Evolutionary conservation across 78 protist species (phyloP), one percentile per base, ranked within the genome.

Genomic region (Pigoraptor vietnamica): DNA sequence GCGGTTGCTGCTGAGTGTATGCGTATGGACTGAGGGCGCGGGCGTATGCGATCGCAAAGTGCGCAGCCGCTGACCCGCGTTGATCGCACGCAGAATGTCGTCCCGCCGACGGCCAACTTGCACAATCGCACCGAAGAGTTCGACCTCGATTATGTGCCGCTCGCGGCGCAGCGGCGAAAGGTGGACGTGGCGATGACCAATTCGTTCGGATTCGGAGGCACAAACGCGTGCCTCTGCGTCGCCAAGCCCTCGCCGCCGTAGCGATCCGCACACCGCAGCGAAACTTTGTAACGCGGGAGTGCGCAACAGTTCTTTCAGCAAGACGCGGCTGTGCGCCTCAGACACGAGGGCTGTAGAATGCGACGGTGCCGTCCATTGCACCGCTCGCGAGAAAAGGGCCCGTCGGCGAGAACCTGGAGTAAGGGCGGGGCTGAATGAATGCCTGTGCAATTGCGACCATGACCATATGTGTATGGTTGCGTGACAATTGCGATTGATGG

Each of bases 121-220:
- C 91, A 95, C 0, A 40, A 91, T 39, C 67, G 90, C 24, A 39
- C 39, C 34, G 84, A 89, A 23, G 86, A 55, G 21, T 84, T 86
- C n/a, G 86, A 89, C 40, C 87, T 93, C 32, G 90, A 93, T 34
- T 84, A 90, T 24, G 92, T 89, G 1, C 90, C 91, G 33, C 25
- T 6, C 0, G 37, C 23, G 2, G 55, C 95, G 6, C 83, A 87
- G 87, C 55, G 35, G 67, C 86, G 93, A 34, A 21, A 36, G n/a
- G 67, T 95, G 1, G 24, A 39, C 1, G 67, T n/a, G 24, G 98
- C 96, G 0, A 33, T 98, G 34, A 92, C 93, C 86, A 98, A 98
- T 91, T 96, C 98, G 36, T 98, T 97, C 86, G 99, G 99, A 6
- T 98, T 98, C 90, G 99, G 99, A 39, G 99, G 99, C 23, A 95